These are phyloP conservation scores for Pachyrhizus erosus DNA, from an alignment of 306 rosid genomes.

Conservation along the genomic window DNA sequence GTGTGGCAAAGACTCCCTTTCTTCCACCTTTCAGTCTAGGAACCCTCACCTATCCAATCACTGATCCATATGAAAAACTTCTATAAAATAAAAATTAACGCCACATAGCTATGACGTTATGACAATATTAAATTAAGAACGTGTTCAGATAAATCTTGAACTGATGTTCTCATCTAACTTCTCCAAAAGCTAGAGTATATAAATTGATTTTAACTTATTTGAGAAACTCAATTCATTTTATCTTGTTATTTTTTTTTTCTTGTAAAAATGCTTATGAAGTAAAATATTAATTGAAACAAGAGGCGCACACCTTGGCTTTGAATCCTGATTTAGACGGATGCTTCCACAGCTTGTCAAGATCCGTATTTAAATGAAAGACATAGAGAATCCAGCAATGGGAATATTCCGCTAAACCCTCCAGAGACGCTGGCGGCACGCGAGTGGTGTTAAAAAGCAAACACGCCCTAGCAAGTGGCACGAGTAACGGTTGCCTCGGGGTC, in stretches of 20 bases:
- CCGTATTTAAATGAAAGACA: slow-evolving; percentile 89
- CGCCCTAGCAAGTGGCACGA: slow-evolving; percentile 96
- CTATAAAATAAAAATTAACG: slow-evolving; percentile 18
- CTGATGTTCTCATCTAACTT: not conserved
- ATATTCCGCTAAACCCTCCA: slow-evolving; percentile 87
- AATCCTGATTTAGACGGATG: slow-evolving; percentile 78
- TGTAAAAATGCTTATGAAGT: no score
- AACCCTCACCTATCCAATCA: slow-evolving; percentile 84
- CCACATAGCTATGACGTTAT: not conserved
- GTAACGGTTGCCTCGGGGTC: slow-evolving; percentile 93
- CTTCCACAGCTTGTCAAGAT: slow-evolving; percentile 91
- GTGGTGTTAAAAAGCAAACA: slow-evolving; percentile 70
- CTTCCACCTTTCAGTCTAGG: slow-evolving; percentile 88
- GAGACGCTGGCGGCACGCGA: slow-evolving; percentile 88
- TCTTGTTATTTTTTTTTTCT: not conserved
- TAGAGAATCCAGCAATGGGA: slow-evolving; percentile 94
- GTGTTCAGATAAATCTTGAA: not conserved
- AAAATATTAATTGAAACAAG: not conserved
- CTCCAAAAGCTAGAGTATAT: not conserved
- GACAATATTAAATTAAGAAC: not conserved
- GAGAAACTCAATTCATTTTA: not conserved
- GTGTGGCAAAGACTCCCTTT: slow-evolving; percentile 89
- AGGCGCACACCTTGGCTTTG: slow-evolving; percentile 85
- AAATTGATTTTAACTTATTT: not conserved
- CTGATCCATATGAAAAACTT: slow-evolving; percentile 50